phyloP scores from a whole-genome alignment of 495 filamentous ascomycete genomes.

The Xanthoparmelia taractica region DNA sequence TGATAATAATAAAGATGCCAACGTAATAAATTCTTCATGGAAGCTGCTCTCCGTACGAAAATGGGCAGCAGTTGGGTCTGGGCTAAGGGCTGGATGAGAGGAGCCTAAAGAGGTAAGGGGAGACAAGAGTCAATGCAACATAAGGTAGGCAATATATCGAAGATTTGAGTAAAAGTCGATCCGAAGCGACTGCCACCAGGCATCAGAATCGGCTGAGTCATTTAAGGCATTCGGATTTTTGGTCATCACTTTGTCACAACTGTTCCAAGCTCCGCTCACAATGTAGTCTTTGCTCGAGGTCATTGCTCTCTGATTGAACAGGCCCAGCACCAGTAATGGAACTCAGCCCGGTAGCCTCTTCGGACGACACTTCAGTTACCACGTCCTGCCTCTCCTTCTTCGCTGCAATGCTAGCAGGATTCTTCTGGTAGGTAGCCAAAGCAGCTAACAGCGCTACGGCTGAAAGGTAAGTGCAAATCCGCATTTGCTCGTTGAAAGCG shows the following conservation, averaged over 20 bases:
- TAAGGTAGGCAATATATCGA: too few species aligned
- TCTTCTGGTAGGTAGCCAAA: slow-evolving; percentile 11
- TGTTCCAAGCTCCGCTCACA: not conserved
- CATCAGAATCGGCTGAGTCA: too few species aligned
- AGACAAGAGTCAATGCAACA: too few species aligned
- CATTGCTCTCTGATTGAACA: slow-evolving; percentile 1
- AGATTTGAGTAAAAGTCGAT: too few species aligned
- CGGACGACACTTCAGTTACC: not conserved
- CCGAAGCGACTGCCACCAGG: too few species aligned
- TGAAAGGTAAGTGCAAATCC: slow-evolving; percentile 17
- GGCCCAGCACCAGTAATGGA: not conserved
- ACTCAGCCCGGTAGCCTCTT: not conserved
- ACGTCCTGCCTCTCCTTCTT: slow-evolving; percentile 8
- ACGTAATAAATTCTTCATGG: too few species aligned
- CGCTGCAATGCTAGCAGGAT: slow-evolving; percentile 17
- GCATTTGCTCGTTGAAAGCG: slow-evolving; percentile 19
- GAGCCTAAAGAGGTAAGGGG: too few species aligned
- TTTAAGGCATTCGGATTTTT: too few species aligned
- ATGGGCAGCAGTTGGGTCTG: too few species aligned
- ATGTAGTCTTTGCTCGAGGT: not conserved
- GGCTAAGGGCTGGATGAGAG: too few species aligned
- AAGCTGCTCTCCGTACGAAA: too few species aligned
- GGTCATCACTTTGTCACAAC: not conserved
- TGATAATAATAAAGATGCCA: too few species aligned
- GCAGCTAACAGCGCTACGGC: slow-evolving; percentile 10